Conservation (phyloP, 73 alveolate genomes). For the Effrenium voratum region DNA sequence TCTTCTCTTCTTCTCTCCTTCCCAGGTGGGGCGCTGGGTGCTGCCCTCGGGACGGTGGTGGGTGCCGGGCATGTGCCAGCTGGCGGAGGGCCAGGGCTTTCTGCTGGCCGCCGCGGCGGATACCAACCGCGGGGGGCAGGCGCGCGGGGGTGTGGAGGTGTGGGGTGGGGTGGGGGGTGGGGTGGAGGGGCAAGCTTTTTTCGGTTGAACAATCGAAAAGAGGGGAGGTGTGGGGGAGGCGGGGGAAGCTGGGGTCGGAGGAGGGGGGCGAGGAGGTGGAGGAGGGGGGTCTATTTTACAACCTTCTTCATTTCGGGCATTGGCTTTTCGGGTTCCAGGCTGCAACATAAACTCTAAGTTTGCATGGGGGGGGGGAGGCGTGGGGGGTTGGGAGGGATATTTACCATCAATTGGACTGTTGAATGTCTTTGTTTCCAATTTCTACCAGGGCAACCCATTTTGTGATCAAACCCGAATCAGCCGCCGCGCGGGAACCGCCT, state of each 20-base stretch:
- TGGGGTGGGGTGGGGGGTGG: neutral
- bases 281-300: too few relatives aligned
- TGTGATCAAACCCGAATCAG: neutral
- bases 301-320: too few relatives aligned
- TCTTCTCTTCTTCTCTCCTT: neutral
- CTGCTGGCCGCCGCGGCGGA: conserved; percentile 82
- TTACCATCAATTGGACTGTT: too few relatives aligned
- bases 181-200: too few relatives aligned
- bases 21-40: neutral
- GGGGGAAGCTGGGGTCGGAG: neutral
- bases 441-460: neutral
- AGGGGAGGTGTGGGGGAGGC: neutral
- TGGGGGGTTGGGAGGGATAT: too few relatives aligned
- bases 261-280: too few relatives aligned
- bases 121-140: conserved; percentile 63
- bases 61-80: conserved; percentile 56
- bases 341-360: too few relatives aligned
- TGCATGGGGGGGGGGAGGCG: too few relatives aligned
- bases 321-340: too few relatives aligned
- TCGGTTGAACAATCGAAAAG: too few relatives aligned
- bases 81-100: conserved; percentile 84
- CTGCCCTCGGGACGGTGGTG: conserved; percentile 56
- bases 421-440: neutral
- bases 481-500: neutral
- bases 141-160: neutral